These are phyloP conservation scores for Claviceps fusiformis DNA, from an alignment of 2,329 filamentous ascomycete genomes.

Conservation along the genomic window DNA sequence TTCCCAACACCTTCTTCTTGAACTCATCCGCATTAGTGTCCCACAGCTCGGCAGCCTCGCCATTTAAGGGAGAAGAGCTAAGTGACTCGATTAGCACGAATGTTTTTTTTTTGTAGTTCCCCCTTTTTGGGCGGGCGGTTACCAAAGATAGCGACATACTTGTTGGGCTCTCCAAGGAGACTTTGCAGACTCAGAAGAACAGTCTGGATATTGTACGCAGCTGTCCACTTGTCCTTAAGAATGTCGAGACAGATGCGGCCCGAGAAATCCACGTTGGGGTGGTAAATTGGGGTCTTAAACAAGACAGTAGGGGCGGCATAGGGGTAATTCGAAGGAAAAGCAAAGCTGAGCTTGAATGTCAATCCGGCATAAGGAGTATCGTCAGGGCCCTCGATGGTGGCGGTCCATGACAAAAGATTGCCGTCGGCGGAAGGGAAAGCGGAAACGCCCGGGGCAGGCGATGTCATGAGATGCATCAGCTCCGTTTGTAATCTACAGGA, in stretches of 20 bases:
- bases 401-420: conserved; percentile 85
- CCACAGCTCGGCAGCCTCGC: conserved; percentile 92
- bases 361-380: conserved; percentile 85
- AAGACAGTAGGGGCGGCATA: conserved; percentile 82
- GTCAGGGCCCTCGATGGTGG: conserved; percentile 80
- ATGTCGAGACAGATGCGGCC: conserved; percentile 96
- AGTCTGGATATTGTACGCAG: conserved; percentile 91
- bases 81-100: background rate
- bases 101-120: background rate
- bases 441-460: conserved; percentile 81
- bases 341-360: conserved; percentile 82
- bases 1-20: conserved; percentile 57
- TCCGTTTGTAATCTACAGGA: conserved; percentile 73
- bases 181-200: conserved; percentile 90
- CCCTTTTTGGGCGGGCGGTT: too few species aligned
- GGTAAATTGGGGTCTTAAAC: conserved; percentile 98
- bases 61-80: conserved; percentile 87
- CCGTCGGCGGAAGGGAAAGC: conserved; percentile 86
- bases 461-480: conserved; percentile 97
- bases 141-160: conserved; percentile 45
- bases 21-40: conserved; percentile 79
- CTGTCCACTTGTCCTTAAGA: conserved; percentile 97
- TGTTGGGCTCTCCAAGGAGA: conserved; percentile 91
- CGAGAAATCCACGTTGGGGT: conserved; percentile 96
- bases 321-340: conserved; percentile 85